Conservation (phyloP, 2,329 filamentous ascomycete genomes). For the Aureobasidium sp. region DNA sequence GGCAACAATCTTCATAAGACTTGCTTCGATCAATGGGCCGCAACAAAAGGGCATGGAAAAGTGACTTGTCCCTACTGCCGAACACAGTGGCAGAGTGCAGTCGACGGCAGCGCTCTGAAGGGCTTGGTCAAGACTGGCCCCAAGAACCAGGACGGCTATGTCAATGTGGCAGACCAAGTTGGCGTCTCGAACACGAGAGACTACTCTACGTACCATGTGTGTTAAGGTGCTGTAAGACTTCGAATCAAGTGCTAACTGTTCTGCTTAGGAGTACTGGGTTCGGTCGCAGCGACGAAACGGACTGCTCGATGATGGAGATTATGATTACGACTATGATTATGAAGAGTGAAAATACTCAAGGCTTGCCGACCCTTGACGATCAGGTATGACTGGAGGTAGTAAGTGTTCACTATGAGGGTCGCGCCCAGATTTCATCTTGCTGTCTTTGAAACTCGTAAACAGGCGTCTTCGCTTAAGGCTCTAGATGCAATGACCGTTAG, state of each 20-base stretch:
- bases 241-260: background rate
- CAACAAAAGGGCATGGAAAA: conserved; percentile 20
- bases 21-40: conserved; percentile 49
- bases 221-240: background rate
- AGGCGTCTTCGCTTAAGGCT: background rate
- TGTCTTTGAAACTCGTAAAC: background rate
- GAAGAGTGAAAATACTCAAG: background rate
- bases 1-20: conserved; percentile 54
- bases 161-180: conserved; percentile 26
- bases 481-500: background rate
- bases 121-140: conserved; percentile 19
- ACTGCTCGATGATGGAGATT: background rate
- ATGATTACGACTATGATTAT: background rate
- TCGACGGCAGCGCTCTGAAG: conserved; percentile 19
- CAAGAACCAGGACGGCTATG: conserved; percentile 25
- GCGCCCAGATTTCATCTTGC: background rate
- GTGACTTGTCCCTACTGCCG: conserved; percentile 28
- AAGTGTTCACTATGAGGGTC: background rate
- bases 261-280: conserved; percentile 4
- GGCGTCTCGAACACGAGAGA: conserved; percentile 24
- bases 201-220: conserved; percentile 24
- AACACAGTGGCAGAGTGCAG: conserved; percentile 22
- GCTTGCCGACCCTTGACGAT: background rate
- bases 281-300: background rate
- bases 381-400: background rate